A percentile compares a stretch with the other conserved stretches of the same genome.
Evolutionary conservation across 257 asterid species (phyloP).

Genomic region (Nicotiana attenuata): DNA sequence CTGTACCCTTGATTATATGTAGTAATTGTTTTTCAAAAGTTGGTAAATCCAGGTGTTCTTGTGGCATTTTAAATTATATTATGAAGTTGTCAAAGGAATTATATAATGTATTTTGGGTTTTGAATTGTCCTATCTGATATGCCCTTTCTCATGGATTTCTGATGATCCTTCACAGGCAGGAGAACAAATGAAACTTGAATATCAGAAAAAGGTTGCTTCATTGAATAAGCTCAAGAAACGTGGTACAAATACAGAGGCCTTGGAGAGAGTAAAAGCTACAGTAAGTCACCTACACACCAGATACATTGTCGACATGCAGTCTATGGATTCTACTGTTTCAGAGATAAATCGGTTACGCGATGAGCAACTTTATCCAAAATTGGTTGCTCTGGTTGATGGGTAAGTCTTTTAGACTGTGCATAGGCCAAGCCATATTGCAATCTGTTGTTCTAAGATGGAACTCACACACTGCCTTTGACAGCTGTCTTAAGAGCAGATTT

Average conservation of each 20-base stretch:
- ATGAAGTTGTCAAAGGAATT: background rate
- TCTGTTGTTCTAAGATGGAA: background rate
- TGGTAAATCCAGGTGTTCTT: background rate
- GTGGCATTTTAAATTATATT: background rate
- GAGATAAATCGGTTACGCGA: constrained; percentile 90
- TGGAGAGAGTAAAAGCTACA: constrained; percentile 91
- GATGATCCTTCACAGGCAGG: constrained; percentile 60
- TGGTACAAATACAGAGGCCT: constrained; percentile 58
- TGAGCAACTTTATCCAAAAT: constrained; percentile 82
- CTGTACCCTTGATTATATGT: background rate
- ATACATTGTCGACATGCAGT: constrained; percentile 98
- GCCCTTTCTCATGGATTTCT: constrained; percentile 1
- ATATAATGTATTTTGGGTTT: background rate
- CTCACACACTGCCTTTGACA: background rate
- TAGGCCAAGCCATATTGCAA: background rate
- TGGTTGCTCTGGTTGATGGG: constrained; percentile 82
- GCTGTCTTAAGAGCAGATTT: background rate
- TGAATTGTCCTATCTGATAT: background rate
- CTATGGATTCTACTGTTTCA: constrained; percentile 97
- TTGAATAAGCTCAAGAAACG: constrained; percentile 83
- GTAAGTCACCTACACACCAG: constrained; percentile 98
- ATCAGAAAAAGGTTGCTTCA: constrained; percentile 70
- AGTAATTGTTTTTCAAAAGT: background rate
- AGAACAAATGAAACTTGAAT: constrained; percentile 89
- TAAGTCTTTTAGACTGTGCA: constrained; percentile 35